Base-by-base conservation (phyloP, 306 rosid genomes). In the Betula pendula region DNA sequence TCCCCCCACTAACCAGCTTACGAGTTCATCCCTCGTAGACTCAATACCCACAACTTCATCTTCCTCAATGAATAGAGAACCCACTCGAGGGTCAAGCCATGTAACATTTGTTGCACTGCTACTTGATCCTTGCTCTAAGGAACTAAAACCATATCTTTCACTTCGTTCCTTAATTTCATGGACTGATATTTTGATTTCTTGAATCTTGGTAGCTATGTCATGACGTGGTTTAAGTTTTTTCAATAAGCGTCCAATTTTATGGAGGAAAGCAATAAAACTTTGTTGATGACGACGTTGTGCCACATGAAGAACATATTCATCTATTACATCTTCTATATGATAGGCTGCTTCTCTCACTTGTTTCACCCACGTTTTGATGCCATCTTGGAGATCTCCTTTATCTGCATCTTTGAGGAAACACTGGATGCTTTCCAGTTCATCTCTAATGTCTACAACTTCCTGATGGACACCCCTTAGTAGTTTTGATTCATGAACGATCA, bases 381-480 rank as follows among this genome's bases (percentile, higher is more conserved):
- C 71, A 31, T 25, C 13, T 2, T 33, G 33, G 60, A 38, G 9
- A 15, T 12, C 55, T 9, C 45, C 19, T 5, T 29, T 51, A 13
- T 6, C 42, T 45, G 17, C 71, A 13, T 75, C 78, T 8, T 75
- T 47, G 27, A 75, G 71, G 71, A 75, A 75, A 44, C 58, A 48
- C 20, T 8, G 3, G 42, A 75, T 59, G 56, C 42, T 59, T 15
- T 75, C 15, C 2, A 62, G 47, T 38, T 75, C 78, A 22, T 19
- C 25, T 59, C n/a, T 47, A 51, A 75, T 75, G 6, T 38, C 15
- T 13, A 17, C 58, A 19, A 62, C 17, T n/a, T 75, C 71, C 3
- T 1, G 2, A 20, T 60, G 60, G 29, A 75, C 14, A 14, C 31
- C 58, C 25, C 47, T 17, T 65, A 75, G 43, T 44, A 43, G 9